These are phyloP conservation scores for Platanthera zijinensis DNA, from an alignment of 106 monocot genomes.

Conservation along the genomic window DNA sequence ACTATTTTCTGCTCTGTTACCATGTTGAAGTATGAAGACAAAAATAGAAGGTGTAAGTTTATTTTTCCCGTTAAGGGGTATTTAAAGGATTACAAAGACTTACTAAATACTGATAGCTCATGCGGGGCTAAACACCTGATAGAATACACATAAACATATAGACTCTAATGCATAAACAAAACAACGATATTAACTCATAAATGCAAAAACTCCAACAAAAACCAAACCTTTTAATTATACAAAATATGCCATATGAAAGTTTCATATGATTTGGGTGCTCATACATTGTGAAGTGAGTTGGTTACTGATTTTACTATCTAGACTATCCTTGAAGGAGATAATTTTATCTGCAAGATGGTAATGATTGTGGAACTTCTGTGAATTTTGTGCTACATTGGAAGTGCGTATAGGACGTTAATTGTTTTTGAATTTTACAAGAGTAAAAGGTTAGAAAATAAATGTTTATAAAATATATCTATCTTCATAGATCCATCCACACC, in stretches of 20 bases:
- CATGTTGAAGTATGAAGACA: too few species aligned
- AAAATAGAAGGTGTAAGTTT: too few species aligned
- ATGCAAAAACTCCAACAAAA: not conserved
- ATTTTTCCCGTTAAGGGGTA: too few species aligned
- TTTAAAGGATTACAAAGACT: too few species aligned
- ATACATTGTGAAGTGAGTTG: not conserved
- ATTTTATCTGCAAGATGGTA: not conserved
- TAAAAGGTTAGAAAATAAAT: not conserved
- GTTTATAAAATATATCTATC: not conserved
- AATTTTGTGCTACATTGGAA: not conserved
- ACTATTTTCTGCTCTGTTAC: too few species aligned
- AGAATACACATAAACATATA: too few species aligned
- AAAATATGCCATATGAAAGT: not conserved
- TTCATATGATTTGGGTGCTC: not conserved
- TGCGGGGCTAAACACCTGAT: too few species aligned
- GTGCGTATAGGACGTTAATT: not conserved
- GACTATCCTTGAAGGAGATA: not conserved
- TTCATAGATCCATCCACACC: not conserved
- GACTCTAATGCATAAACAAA: too few species aligned
- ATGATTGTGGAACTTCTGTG: not conserved
- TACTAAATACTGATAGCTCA: too few species aligned
- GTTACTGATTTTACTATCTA: not conserved
- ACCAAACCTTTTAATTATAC: not conserved
- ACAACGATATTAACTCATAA: too few species aligned
- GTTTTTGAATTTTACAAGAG: not conserved